Evolutionary conservation across 192 early-diverging fungal genomes (phyloP).

Genomic region (Paraglomus brasilianum): DNA sequence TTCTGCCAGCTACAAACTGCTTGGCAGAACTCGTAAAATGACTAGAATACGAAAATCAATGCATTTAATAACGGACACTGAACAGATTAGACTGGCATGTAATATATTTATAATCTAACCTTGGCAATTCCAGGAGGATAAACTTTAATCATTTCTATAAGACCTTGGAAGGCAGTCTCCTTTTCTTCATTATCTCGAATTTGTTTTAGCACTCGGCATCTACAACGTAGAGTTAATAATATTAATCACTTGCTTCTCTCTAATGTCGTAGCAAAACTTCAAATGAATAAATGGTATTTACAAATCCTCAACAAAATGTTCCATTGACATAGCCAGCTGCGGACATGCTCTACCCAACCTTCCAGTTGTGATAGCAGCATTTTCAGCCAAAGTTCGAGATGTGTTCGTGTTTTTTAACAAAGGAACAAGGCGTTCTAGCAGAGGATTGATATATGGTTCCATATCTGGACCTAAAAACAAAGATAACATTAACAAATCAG

Average conservation of each 20-base stretch:
- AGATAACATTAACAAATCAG: constrained; percentile 11
- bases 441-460: constrained; percentile 71
- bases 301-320: constrained; percentile 83
- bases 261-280: neutral
- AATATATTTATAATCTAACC: constrained; percentile 30
- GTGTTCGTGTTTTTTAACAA: constrained; percentile 69
- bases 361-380: constrained; percentile 97
- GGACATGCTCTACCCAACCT: constrained; percentile 90
- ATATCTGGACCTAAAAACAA: constrained; percentile 64
- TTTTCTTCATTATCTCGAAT: constrained; percentile 97
- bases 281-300: constrained; percentile 3
- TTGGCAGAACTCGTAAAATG: constrained; percentile 75
- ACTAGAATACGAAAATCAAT: constrained; percentile 39
- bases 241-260: neutral
- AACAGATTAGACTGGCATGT: neutral
- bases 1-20: constrained; percentile 78
- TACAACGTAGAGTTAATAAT: neutral
- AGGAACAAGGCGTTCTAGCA: constrained; percentile 84
- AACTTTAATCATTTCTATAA: constrained; percentile 88
- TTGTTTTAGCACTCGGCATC: constrained; percentile 66
- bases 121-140: constrained; percentile 84
- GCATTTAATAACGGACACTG: neutral
- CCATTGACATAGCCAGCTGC: constrained; percentile 77
- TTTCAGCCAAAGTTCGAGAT: constrained; percentile 84
- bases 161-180: constrained; percentile 90